Evolutionary conservation across 164 flowering plant genomes (phyloP), one percentile per base, ranked within the genome.

Genomic region (grape (Vitis vinifera)): DNA sequence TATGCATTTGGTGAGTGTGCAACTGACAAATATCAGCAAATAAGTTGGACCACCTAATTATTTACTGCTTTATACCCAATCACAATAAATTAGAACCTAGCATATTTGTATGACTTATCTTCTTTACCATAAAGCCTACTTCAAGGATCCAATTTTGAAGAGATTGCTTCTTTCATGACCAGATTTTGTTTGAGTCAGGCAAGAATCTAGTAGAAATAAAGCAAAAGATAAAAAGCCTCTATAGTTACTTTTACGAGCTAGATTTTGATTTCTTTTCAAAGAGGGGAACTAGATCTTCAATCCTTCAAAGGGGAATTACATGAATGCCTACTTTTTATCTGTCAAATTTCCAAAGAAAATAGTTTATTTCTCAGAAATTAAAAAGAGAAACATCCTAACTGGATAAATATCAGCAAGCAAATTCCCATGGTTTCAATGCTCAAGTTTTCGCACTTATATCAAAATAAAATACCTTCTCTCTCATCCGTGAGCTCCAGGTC

Each of bases 401-500:
- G 44, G 44, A 37, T 37, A 37, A 3, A 52, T 1, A 17, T 19
- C 13, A 19, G 1, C 10, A 17, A 2, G n/a, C 51, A 9, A 17
- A 47, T 50, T 19, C 51, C 4, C 50, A 44, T 10, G 12, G 13
- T n/a, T 37, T 47, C 9, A 62, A 37, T 8, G 2, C 9, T 37
- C n/a, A 44, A 11, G 29, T 59, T 27, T 59, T 59, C 1, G 0
- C 6, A 13, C 17, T 53, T 53, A 15, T 13, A n/a, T 10, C 44
- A 55, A 14, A 64, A 65, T 3, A 56, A 55, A 13, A 55, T 82
- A 91, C 97, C 94, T 89, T 91, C 51, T 87, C 91, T 73, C 93
- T 88, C 78, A 90, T 84, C 53, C 90, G 77, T 55, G 88, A 79
- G 75, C 91, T 84, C 94, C 94, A 91, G 23, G 86, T 75, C 67